Conservation (phyloP, 495 filamentous ascomycete genomes). For the Astrothelium subdiscretum region DNA sequence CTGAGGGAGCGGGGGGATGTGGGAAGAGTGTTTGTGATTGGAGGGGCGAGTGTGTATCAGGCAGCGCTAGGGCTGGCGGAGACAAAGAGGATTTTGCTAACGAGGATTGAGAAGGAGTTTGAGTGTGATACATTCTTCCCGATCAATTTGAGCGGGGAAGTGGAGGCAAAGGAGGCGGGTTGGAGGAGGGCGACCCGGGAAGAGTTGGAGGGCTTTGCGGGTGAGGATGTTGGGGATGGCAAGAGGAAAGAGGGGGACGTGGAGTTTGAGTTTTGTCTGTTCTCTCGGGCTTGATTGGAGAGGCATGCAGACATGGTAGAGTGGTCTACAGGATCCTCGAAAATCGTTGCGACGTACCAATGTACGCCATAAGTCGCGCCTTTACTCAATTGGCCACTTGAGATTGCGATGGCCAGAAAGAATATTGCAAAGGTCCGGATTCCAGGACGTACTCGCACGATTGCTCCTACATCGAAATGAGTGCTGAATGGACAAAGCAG, state of each 20-base stretch:
- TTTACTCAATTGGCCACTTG: too few species aligned
- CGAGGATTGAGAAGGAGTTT: constrained; percentile 49
- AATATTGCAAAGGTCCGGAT: too few species aligned
- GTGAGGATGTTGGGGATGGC: constrained; percentile 41
- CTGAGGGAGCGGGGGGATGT: constrained; percentile 18
- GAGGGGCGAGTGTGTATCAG: constrained; percentile 74
- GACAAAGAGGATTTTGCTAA: constrained; percentile 46
- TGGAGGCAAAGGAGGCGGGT: constrained; percentile 20
- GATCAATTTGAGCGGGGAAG: constrained; percentile 36
- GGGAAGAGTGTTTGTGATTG: constrained; percentile 70
- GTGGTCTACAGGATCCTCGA: neutral
- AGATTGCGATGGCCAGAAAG: too few species aligned
- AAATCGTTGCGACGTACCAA: neutral
- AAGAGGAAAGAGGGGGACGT: constrained; percentile 44
- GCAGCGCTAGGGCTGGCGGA: constrained; percentile 42
- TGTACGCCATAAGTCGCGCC: neutral
- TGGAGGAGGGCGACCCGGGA: constrained; percentile 41
- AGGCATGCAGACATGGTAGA: neutral
- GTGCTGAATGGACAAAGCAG: neutral
- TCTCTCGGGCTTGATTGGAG: constrained; percentile 38
- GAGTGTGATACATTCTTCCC: constrained; percentile 89
- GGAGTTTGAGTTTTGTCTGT: constrained; percentile 41
- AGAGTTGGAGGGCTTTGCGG: constrained; percentile 44
- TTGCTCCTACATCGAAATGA: too few species aligned
- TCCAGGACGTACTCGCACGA: too few species aligned